Base-by-base conservation (phyloP, 2,329 filamentous ascomycete species). In the Lomentospora prolificans region DNA sequence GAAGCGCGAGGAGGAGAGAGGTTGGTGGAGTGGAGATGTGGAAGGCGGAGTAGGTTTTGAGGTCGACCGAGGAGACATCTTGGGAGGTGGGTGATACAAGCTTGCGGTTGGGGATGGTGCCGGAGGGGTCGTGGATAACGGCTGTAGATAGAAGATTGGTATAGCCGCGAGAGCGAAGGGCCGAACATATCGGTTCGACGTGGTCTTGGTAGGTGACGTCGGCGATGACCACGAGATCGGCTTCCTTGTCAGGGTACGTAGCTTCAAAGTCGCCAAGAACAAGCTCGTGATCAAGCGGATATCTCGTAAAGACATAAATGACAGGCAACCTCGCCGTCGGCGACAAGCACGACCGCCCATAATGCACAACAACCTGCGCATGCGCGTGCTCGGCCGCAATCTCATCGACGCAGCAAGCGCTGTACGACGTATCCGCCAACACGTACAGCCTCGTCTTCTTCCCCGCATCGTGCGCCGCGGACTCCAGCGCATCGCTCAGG, bases 341-440 rank as follows among this genome's bases (percentile, higher is more conserved):
- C 6, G 90, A 96, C 24, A 99, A 76, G 66, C 94, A 99, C 0
- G 92, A 87, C 54, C 94, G 80, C 3, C 94, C 94, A 64, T 97
- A 99, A 68, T 99, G 94, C 12, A 99, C 86, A 1, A 97, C 88
- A 0, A 90, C 89, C 59, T 97, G 87, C 5, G 94, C 91, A 64
- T 90, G 80, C 14, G 90, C 87, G 67, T 99, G 94, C 68, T 99
- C 91, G 2, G 94, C 94, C 0, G 94, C 94, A 41, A 97, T 86
- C 72, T 99, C 94, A 65, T 99, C 94, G 17, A 97, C 91, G 65
- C 94, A 99, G 72, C 94, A 99, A 0, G 92, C 86, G 58, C 94
- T 95, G 70, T 97, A 99, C 2, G 92, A 96, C 2, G 94, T 97
- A 69, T 99, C 94, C 30, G 87, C 94, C 17, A 99, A 75, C 58